Base-by-base conservation (phyloP, 2,329 filamentous ascomycete species). In the Aurifilum marmelostoma region DNA sequence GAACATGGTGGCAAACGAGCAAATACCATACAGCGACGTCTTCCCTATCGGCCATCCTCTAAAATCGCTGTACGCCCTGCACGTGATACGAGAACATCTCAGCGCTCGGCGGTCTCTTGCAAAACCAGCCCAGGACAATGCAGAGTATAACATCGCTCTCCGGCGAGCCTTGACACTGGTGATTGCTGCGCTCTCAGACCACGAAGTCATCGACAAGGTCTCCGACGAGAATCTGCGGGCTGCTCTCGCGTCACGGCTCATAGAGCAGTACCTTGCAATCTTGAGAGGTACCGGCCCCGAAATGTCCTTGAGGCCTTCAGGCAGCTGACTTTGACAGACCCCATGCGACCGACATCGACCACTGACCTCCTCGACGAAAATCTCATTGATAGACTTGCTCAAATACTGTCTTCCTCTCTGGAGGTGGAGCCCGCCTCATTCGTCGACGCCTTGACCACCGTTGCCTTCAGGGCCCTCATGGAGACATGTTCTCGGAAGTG, bases 51-150 rank as follows among this genome's bases (percentile, higher is more conserved):
- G 86, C 0, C 88, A 91, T 69, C 90, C 91, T 1, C 94, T 89
- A 81, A 91, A 91, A 73, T 88, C 89, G 1, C 83, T 94, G 0
- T 97, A 94, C 76, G 90, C 91, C 2, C 79, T 93, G 0, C 85
- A 91, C 75, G 87, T 89, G 0, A 82, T 97, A 52, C 81, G 83
- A 29, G 85, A 88, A 67, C 91, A 89, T 75, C 83, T 93, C 79
- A 71, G 80, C 81, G 76, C 80, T 74, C 73, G 74, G 66, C 54
- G 71, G 61, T 69, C 41, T 68, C 69, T 56, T 69, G 71, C 60
- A 56, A 70, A 67, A 47, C 71, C 71, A 14, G 67, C 74, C 52
- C 71, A 74, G 54, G 72, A 74, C 32, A 52, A 47, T 27, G 68
- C 29, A 2, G 24, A 37, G 2, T 79, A 78, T 58, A 71, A 77